Percentiles rank a stretch among this genome's conserved stretches.
phyloP scores from a whole-genome alignment of 805 yeast genomes.

The Candida pini region DNA sequence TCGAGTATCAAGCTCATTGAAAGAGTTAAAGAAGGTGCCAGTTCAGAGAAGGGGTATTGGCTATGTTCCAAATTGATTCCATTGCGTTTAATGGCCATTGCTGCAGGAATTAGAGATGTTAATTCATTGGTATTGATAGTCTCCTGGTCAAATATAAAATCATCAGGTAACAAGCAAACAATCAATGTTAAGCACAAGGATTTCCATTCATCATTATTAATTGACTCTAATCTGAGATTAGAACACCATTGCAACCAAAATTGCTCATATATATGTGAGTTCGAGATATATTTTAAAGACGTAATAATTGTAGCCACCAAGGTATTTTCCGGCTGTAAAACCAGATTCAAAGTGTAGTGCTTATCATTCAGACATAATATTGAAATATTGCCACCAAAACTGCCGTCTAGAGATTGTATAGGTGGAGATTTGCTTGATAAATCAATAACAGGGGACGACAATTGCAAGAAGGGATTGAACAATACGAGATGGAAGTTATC shows the following conservation, averaged over 20 bases:
- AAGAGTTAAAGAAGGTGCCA: conserved; percentile 57
- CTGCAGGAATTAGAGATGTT: conserved; percentile 21
- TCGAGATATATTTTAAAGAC: conserved; percentile 48
- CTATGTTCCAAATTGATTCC: conserved; percentile 8
- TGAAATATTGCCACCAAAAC: conserved; percentile 21
- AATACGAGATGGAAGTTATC: conserved; percentile 33
- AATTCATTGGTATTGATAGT: conserved; percentile 16
- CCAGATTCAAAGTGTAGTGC: conserved; percentile 29
- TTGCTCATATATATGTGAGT: conserved; percentile 50
- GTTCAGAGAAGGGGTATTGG: conserved; percentile 41
- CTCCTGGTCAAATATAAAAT: conserved; percentile 18
- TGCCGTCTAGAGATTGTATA: conserved; percentile 17
- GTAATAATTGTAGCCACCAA: conserved; percentile 41
- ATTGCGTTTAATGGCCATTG: conserved; percentile 13
- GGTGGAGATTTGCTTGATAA: conserved; percentile 19
- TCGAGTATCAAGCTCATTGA: conserved; percentile 76
- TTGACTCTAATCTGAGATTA: conserved; percentile 37
- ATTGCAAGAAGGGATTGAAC: conserved; percentile 53
- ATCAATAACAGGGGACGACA: conserved; percentile 33
- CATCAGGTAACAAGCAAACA: conserved; percentile 44
- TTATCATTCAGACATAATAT: conserved; percentile 15
- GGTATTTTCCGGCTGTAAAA: conserved; percentile 39
- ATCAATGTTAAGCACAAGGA: conserved; percentile 49
- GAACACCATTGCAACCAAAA: conserved; percentile 63
- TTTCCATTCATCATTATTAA: conserved; percentile 49